These are phyloP conservation scores for Ophiostoma ulmi DNA, from an alignment of 2,329 filamentous ascomycete species.

Conservation along the genomic window DNA sequence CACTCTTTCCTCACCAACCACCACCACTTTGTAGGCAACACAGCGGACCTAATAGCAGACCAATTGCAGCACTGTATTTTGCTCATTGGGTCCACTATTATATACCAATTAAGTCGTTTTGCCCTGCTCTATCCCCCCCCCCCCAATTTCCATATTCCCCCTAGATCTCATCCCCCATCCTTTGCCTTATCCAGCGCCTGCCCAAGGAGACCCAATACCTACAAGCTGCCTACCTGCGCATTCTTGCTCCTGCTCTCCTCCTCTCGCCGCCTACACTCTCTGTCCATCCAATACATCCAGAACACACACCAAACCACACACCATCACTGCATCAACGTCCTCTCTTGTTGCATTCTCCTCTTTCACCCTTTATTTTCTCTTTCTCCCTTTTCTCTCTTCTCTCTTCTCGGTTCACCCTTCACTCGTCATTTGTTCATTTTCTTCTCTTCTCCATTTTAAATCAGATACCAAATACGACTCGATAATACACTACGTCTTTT, in stretches of 20 bases:
- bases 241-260: constrained; percentile 3
- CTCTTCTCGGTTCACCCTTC: background rate
- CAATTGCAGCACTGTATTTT: background rate
- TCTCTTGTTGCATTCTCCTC: constrained; percentile 9
- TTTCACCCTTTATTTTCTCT: background rate
- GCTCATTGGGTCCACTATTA: background rate
- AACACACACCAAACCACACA: background rate
- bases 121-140: constrained; percentile 10
- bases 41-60: background rate
- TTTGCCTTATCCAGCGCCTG: constrained; percentile 12
- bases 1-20: background rate
- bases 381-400: background rate
- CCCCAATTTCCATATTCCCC: constrained; percentile 13
- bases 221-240: background rate
- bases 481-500: constrained; percentile 6
- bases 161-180: constrained; percentile 6
- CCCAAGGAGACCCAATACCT: background rate
- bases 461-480: constrained; percentile 9
- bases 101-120: constrained; percentile 14
- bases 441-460: constrained; percentile 8
- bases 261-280: background rate
- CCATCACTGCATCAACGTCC: background rate
- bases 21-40: background rate
- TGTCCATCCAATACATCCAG: background rate
- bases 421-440: background rate